Conservation (phyloP, 805 yeast genomes). For the Clavispora phyllophila region DNA sequence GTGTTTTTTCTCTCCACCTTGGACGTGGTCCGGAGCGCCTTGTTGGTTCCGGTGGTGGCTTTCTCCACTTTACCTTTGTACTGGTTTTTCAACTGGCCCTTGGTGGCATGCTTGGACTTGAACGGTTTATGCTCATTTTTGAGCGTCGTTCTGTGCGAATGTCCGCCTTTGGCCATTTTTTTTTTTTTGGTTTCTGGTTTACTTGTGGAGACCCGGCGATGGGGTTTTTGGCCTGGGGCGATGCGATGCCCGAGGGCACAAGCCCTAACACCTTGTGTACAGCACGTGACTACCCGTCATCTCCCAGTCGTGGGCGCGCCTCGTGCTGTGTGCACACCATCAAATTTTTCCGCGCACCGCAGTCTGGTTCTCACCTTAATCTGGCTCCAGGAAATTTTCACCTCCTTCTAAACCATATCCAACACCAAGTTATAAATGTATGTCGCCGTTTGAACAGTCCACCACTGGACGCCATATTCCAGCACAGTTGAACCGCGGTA, state of each 20-base stretch:
- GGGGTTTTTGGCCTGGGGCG: background rate
- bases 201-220: too few relatives aligned
- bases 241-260: constrained; percentile 3
- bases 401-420: constrained; percentile 1
- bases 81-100: constrained; percentile 76
- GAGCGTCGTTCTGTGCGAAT: constrained; percentile 78
- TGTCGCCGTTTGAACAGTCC: background rate
- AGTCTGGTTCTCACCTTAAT: background rate
- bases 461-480: background rate
- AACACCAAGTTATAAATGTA: constrained; percentile 1
- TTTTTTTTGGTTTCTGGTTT: background rate
- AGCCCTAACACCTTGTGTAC: constrained; percentile 2
- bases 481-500: too few relatives aligned
- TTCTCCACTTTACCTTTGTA: constrained; percentile 87
- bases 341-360: background rate
- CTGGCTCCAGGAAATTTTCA: constrained; percentile 1
- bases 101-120: constrained; percentile 87
- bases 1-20: constrained; percentile 69
- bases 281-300: background rate
- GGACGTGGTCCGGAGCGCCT: constrained; percentile 34
- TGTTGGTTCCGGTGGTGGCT: constrained; percentile 30
- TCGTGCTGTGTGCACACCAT: constrained; percentile 1
- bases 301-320: background rate
- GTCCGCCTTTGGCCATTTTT: constrained; percentile 56
- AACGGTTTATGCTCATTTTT: constrained; percentile 85